Base-by-base conservation (phyloP, 371 early-diverging fungal genomes). In the Apophysomyces sp. region DNA sequence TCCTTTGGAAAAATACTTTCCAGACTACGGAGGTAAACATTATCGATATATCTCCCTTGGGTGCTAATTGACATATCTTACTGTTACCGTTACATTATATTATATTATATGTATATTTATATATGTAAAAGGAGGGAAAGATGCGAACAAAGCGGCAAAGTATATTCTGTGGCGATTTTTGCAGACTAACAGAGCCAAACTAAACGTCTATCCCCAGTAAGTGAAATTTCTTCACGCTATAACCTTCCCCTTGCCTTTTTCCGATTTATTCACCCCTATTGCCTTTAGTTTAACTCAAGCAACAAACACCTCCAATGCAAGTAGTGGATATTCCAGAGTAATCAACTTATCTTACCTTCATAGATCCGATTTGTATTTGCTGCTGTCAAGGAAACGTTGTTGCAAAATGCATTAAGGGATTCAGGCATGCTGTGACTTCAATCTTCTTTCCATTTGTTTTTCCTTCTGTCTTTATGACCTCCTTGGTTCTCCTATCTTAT, bases 141-240 rank as follows among this genome's bases (percentile, higher is more conserved):
- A 90, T 55, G 71, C 86, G 34, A 83, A 82, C 68, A 89, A 88
- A 68, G 91, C 89, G 1, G 85, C 89, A 37, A 88, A 89, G 63
- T 91, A 87, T 60, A 85, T 91, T 57, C 74, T 89, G 21, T 87
- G 86, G 85, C 74, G 86, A 52, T 91, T 91, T 67, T 77, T 84
- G 34, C 86, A 87, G 63, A 80, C 82, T 27, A 90, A 91, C 65
- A 73, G 86, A 52, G 86, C 86, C 26, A 81, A 86, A 30, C 81
- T 90, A 9, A 88, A 85, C 37, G 82, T 91, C 65, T 91, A 88
- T 72, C 91, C 91, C 29, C 90, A 90, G 85, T 86, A 78, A 68
- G 86, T 72, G 15, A 13, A 5, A 15, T 9, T 12, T 12, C 16
- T 4, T 41, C 18, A 41, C 16, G 21, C n/a, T 1, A 3, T 0